These are phyloP conservation scores for Turnera subulata DNA, from an alignment of 345 rosid species.

Conservation along the genomic window DNA sequence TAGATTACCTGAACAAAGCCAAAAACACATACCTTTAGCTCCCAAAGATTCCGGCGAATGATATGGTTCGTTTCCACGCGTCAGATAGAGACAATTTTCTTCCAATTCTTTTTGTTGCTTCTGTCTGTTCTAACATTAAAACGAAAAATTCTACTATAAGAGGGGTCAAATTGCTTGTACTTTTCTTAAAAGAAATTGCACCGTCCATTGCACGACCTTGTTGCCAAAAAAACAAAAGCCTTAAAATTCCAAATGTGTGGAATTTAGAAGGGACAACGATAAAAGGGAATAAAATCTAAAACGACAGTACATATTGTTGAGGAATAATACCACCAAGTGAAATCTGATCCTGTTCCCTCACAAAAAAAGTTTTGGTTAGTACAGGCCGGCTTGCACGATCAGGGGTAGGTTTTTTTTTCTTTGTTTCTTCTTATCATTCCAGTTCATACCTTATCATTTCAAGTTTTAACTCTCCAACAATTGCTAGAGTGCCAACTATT, in stretches of 20 bases:
- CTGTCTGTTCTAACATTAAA: neutral
- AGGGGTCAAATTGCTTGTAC: neutral
- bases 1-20: conserved; percentile 33
- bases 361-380: neutral
- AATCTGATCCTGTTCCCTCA: conserved; percentile 25
- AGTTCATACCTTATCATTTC: conserved; percentile 2
- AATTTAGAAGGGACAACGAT: neutral
- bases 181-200: conserved; percentile 8
- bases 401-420: neutral
- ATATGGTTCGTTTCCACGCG: conserved; percentile 18
- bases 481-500: conserved; percentile 1
- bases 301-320: neutral
- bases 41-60: conserved; percentile 37
- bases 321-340: conserved; percentile 3
- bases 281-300: conserved; percentile 23
- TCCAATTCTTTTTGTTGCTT: neutral
- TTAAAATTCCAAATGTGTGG: neutral
- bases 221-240: neutral
- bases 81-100: conserved; percentile 14
- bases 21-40: conserved; percentile 7
- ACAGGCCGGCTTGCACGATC: conserved; percentile 15
- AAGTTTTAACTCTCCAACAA: neutral
- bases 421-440: neutral
- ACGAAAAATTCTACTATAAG: neutral
- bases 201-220: conserved; percentile 43